These are phyloP conservation scores for Wickerhamiella shivajii DNA, from an alignment of 805 yeast species.

Conservation along the genomic window DNA sequence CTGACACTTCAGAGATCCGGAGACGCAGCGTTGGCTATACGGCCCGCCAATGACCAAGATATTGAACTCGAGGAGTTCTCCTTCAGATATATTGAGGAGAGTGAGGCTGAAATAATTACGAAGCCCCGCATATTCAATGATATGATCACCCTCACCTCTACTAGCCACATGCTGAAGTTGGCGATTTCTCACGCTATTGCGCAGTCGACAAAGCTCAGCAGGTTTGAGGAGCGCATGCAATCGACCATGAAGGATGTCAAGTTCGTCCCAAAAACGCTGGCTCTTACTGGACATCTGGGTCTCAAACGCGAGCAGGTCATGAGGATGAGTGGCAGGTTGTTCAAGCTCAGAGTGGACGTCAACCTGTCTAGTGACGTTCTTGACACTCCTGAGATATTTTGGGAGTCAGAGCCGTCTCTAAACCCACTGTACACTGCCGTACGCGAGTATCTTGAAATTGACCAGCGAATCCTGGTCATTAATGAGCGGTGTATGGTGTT, in stretches of 20 bases:
- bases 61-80: constrained; percentile 85
- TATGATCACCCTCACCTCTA: constrained; percentile 77
- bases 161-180: constrained; percentile 82
- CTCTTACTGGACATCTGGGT: constrained; percentile 78
- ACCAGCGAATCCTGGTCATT: constrained; percentile 82
- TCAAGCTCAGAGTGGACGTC: constrained; percentile 84
- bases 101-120: constrained; percentile 15
- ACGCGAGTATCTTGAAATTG: constrained; percentile 85
- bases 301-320: constrained; percentile 70
- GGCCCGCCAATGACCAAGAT: constrained; percentile 68
- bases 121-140: constrained; percentile 60
- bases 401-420: constrained; percentile 89
- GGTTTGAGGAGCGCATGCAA: constrained; percentile 86
- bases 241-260: constrained; percentile 70
- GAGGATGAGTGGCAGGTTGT: constrained; percentile 78
- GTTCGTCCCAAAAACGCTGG: constrained; percentile 77
- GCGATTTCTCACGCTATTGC: constrained; percentile 95
- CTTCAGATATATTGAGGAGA: constrained; percentile 44
- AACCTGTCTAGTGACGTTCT: constrained; percentile 78
- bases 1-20: constrained; percentile 76
- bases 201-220: constrained; percentile 80
- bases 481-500: constrained; percentile 91
- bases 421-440: constrained; percentile 85
- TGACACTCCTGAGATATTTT: constrained; percentile 92
- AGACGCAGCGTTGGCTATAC: constrained; percentile 35